These are phyloP conservation scores for Shiraia sp. DNA, from an alignment of 2,329 filamentous ascomycete genomes.

Conservation along the genomic window DNA sequence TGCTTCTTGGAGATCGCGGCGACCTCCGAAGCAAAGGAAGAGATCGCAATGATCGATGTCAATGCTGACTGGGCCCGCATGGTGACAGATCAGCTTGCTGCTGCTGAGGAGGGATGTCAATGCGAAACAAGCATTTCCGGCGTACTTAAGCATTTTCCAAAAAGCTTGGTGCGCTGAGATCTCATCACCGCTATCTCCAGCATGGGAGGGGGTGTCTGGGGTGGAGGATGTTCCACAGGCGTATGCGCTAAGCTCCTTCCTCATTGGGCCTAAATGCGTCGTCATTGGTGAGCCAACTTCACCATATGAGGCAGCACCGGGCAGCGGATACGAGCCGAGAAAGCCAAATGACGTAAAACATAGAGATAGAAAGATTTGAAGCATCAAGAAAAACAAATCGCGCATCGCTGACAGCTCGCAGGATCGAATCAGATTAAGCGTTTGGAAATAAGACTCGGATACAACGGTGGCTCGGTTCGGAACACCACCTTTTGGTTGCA, in stretches of 20 bases:
- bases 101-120: neutral
- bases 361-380: no score
- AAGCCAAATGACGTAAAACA: no score
- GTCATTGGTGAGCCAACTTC: neutral
- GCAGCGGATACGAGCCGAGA: neutral
- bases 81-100: neutral
- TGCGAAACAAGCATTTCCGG: conserved; percentile 10
- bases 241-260: conserved; percentile 16
- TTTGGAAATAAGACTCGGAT: no score
- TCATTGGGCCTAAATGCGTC: conserved; percentile 11
- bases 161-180: no score
- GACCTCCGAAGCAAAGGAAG: conserved; percentile 13
- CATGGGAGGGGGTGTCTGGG: conserved; percentile 4
- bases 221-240: conserved; percentile 3
- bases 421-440: no score
- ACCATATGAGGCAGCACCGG: neutral
- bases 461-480: no score
- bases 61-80: conserved; percentile 1
- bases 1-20: conserved; percentile 23
- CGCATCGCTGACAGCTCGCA: no score
- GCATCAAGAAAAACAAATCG: no score
- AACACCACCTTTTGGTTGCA: no score
- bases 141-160: conserved; percentile 20
- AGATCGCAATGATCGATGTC: conserved; percentile 15
- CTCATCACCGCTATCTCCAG: no score